These are phyloP conservation scores for Scheffersomyces stipitis DNA, from an alignment of 805 yeast genomes.

Conservation along the genomic window DNA sequence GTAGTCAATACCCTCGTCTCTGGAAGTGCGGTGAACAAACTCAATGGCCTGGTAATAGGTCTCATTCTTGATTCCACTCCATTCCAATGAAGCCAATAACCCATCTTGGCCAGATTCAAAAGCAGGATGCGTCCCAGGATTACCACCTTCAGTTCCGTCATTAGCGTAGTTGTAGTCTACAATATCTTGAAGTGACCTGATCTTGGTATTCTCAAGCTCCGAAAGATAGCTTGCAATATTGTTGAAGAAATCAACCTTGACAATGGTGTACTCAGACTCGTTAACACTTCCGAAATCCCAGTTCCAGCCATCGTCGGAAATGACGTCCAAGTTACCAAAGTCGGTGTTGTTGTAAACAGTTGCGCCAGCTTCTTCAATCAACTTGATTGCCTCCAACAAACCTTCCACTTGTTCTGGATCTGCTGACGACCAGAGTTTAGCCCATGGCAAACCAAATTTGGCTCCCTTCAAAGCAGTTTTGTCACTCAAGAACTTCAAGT, in stretches of 20 bases:
- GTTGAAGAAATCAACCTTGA: slow-evolving; percentile 26
- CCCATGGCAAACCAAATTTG: slow-evolving; percentile 28
- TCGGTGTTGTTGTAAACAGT: slow-evolving; percentile 24
- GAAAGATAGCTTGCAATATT: slow-evolving; percentile 19
- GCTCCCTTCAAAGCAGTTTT: slow-evolving; percentile 26
- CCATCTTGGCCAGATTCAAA: slow-evolving; percentile 28
- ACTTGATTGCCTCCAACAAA: slow-evolving; percentile 14
- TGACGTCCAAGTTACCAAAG: slow-evolving; percentile 21
- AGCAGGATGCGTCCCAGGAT: slow-evolving; percentile 18
- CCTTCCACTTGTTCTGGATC: slow-evolving; percentile 12
- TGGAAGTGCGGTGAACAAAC: slow-evolving; percentile 22
- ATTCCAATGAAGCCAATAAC: slow-evolving; percentile 21
- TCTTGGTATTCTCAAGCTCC: slow-evolving; percentile 21
- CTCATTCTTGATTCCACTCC: slow-evolving; percentile 23
- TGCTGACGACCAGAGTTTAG: slow-evolving; percentile 16
- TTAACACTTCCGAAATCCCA: slow-evolving; percentile 25
- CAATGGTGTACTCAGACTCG: slow-evolving; percentile 28
- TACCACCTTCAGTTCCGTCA: slow-evolving; percentile 25
- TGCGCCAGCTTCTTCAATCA: slow-evolving; percentile 24
- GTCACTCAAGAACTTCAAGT: slow-evolving; percentile 18
- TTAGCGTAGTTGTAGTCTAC: slow-evolving; percentile 20
- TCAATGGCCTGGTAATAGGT: slow-evolving; percentile 28
- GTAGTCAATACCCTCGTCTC: slow-evolving; percentile 29
- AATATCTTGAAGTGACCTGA: slow-evolving; percentile 21
- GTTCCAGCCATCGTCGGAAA: slow-evolving; percentile 27